phyloP scores from a whole-genome alignment of 306 rosid species.

The Canavalia gladiata region DNA sequence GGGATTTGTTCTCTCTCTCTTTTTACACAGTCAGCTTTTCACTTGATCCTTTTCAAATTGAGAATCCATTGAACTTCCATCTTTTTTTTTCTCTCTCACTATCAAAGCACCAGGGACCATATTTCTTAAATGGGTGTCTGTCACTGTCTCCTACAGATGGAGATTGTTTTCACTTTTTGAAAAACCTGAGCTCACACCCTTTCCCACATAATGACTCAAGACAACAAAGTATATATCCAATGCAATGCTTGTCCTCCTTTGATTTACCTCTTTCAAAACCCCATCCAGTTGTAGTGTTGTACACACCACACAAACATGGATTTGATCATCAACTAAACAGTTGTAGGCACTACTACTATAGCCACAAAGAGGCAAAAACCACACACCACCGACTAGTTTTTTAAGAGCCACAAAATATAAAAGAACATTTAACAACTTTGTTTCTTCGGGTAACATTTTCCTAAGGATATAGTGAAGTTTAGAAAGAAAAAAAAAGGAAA shows the following conservation, averaged over 20 bases:
- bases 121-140: conserved; percentile 66
- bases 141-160: conserved; percentile 68
- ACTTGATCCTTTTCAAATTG: conserved; percentile 53
- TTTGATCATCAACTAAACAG: conserved; percentile 30
- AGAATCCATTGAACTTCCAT: conserved; percentile 48
- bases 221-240: conserved; percentile 43
- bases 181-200: conserved; percentile 52
- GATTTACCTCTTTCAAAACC: conserved; percentile 49
- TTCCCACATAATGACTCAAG: conserved; percentile 39
- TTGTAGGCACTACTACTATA: background rate
- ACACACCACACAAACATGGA: background rate
- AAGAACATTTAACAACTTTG: conserved; percentile 34
- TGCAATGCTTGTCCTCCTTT: conserved; percentile 47
- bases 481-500: background rate
- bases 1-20: conserved; percentile 50
- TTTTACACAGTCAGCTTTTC: conserved; percentile 44
- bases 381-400: conserved; percentile 49
- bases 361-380: conserved; percentile 25
- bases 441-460: conserved; percentile 24
- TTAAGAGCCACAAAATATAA: conserved; percentile 49
- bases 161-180: conserved; percentile 62
- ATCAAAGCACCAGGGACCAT: conserved; percentile 58
- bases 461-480: conserved; percentile 35
- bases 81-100: conserved; percentile 43
- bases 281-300: conserved; percentile 36